phyloP scores from a whole-genome alignment of 164 flowering plant species.

The Nymphaea thermarum region DNA sequence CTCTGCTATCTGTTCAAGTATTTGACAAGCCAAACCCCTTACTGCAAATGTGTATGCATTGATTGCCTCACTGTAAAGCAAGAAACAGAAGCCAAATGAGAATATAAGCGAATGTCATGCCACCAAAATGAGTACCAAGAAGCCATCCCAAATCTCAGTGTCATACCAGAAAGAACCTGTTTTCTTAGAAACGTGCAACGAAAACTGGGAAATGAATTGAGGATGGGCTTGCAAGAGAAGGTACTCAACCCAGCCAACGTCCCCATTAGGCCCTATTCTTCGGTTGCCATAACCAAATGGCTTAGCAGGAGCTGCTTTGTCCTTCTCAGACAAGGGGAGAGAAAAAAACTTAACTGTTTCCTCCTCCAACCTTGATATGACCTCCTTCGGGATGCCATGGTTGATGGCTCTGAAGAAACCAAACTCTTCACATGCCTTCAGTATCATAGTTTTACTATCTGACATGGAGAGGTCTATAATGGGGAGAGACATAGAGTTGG shows the following conservation, averaged over 20 bases:
- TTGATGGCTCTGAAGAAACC: constrained; percentile 85
- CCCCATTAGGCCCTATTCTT: constrained; percentile 76
- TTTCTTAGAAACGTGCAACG: constrained; percentile 22
- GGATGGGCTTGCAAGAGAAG: constrained; percentile 45
- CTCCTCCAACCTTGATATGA: constrained; percentile 36
- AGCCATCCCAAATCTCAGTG: background rate
- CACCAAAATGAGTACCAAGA: background rate
- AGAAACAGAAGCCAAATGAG: background rate
- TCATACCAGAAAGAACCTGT: constrained; percentile 43
- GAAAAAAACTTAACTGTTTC: constrained; percentile 52
- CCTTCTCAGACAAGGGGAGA: constrained; percentile 47
- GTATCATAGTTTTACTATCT: constrained; percentile 27
- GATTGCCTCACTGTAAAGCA: constrained; percentile 28
- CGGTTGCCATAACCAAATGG: constrained; percentile 83
- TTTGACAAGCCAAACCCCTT: constrained; percentile 32
- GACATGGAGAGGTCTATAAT: constrained; percentile 52
- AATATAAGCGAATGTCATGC: background rate
- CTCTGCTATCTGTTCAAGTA: constrained; percentile 59
- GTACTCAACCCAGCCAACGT: constrained; percentile 91
- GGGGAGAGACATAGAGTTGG: constrained; percentile 29
- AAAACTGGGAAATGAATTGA: constrained; percentile 18
- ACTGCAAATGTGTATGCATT: constrained; percentile 35
- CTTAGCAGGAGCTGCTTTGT: constrained; percentile 47
- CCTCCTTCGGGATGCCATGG: constrained; percentile 57
- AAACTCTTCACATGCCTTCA: constrained; percentile 62